Evolutionary conservation across 2,329 filamentous ascomycete genomes (phyloP).

Genomic region (Capronia coronata): DNA sequence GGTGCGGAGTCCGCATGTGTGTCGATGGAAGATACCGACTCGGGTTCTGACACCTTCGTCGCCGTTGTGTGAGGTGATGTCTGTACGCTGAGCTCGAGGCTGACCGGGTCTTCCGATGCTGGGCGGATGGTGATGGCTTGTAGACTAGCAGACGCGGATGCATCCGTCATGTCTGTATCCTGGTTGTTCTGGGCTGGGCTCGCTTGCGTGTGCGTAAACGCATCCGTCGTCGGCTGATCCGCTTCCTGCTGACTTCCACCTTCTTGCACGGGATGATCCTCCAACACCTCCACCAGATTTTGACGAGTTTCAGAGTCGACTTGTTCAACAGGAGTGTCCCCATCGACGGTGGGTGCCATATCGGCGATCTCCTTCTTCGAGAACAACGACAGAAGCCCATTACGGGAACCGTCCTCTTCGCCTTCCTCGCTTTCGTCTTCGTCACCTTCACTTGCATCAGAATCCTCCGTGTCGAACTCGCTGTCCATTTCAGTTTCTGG

Average conservation of each 20-base stretch:
- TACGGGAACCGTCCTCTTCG: conserved; percentile 31
- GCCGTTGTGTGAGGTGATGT: conserved; percentile 40
- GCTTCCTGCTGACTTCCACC: conserved; percentile 29
- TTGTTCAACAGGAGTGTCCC: conserved; percentile 33
- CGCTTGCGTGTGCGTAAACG: neutral
- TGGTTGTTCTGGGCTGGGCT: neutral
- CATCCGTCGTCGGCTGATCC: conserved; percentile 28
- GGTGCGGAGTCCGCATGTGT: conserved; percentile 28
- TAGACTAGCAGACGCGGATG: conserved; percentile 5
- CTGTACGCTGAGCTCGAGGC: conserved; percentile 33
- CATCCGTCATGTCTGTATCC: conserved; percentile 2
- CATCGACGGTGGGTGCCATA: conserved; percentile 23
- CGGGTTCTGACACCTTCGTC: conserved; percentile 41
- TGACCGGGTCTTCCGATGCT: conserved; percentile 12
- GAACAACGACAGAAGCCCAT: conserved; percentile 44
- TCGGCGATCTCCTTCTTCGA: conserved; percentile 37
- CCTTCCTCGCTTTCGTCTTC: conserved; percentile 40
- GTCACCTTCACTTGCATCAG: conserved; percentile 42
- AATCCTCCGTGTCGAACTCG: conserved; percentile 43
- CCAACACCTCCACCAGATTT: conserved; percentile 17
- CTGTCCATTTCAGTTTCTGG: conserved; percentile 41
- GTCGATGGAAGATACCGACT: conserved; percentile 41
- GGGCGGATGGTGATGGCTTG: conserved; percentile 1
- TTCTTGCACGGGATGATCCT: conserved; percentile 28
- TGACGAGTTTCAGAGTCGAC: conserved; percentile 23